Conservation (phyloP, 2,329 filamentous ascomycete species). For the Ascochyta koolunga region DNA sequence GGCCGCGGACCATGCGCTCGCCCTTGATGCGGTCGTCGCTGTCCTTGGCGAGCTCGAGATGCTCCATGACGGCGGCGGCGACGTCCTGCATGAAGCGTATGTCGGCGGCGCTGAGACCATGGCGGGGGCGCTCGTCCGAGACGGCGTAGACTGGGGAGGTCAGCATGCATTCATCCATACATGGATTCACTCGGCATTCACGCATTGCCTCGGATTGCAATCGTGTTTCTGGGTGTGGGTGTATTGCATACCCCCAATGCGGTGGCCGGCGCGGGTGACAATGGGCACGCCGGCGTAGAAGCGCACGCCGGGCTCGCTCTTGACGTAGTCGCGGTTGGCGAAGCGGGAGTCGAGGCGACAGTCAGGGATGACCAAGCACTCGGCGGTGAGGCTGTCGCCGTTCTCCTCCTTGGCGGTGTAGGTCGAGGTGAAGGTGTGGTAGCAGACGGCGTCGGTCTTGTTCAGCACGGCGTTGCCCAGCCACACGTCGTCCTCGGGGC, state of each 20-base stretch:
- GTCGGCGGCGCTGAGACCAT: slow-evolving; percentile 30
- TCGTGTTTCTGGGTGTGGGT: too few relatives aligned
- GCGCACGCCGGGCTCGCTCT: slow-evolving; percentile 34
- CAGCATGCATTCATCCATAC: too few relatives aligned
- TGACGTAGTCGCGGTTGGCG: slow-evolving; percentile 33
- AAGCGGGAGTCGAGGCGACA: slow-evolving; percentile 34
- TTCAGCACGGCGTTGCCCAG: slow-evolving; percentile 41
- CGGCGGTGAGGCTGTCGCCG: slow-evolving; percentile 24
- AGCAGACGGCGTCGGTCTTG: slow-evolving; percentile 37
- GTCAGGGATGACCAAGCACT: slow-evolving; percentile 36
- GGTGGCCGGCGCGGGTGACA: slow-evolving; percentile 34
- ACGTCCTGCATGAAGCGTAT: slow-evolving; percentile 42
- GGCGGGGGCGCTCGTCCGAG: slow-evolving; percentile 39
- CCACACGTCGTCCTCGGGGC: slow-evolving; percentile 36
- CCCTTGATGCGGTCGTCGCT: slow-evolving; percentile 34
- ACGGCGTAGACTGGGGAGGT: slow-evolving; percentile 31
- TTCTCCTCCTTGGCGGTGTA: slow-evolving; percentile 28
- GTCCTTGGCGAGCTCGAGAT: slow-evolving; percentile 38
- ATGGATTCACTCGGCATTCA: too few relatives aligned
- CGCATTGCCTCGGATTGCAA: too few relatives aligned
- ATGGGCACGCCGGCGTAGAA: slow-evolving; percentile 45
- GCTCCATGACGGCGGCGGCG: slow-evolving; percentile 39
- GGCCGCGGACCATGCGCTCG: slow-evolving; percentile 42
- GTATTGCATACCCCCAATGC: slow-evolving; percentile 32
- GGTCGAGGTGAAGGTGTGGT: slow-evolving; percentile 35